Percentiles rank a stretch among this genome's conserved stretches.
Evolutionary conservation across 1,284 basidiomycete species (phyloP).

Genomic region (Trichosporon faecale): DNA sequence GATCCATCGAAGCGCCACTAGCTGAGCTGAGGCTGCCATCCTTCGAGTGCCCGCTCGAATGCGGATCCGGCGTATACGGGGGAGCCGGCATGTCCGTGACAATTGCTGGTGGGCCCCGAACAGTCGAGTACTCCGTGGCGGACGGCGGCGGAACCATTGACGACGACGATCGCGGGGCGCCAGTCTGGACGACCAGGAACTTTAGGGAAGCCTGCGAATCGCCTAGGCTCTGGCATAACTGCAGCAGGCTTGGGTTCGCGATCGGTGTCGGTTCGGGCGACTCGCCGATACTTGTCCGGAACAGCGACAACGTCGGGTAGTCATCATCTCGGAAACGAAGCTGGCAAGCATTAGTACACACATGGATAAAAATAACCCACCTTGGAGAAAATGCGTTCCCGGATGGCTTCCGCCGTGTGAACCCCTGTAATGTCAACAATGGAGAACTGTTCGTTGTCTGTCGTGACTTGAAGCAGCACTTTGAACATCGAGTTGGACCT

Average conservation of each 20-base stretch:
- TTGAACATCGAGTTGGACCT: conserved; percentile 28
- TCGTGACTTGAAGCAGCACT: conserved; percentile 59
- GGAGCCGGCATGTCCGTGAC: conserved; percentile 25
- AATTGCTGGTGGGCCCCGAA: conserved; percentile 28
- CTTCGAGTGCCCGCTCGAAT: conserved; percentile 40
- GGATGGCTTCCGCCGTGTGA: conserved; percentile 66
- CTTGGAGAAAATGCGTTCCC: conserved; percentile 79
- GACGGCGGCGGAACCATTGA: conserved; percentile 43
- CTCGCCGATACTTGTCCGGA: conserved; percentile 76
- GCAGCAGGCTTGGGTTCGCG: conserved; percentile 64
- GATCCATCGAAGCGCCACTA: conserved; percentile 35
- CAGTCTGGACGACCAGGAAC: conserved; percentile 61
- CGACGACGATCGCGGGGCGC: conserved; percentile 35
- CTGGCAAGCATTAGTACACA: conserved; percentile 50
- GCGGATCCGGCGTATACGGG: conserved; percentile 11
- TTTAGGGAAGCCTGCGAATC: conserved; percentile 74
- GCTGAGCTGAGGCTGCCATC: conserved; percentile 43
- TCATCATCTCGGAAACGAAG: conserved; percentile 81
- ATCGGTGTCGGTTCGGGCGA: conserved; percentile 69
- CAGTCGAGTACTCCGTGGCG: conserved; percentile 15
- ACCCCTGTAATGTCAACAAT: conserved; percentile 74
- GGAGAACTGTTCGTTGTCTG: conserved; percentile 74
- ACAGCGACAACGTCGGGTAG: conserved; percentile 70
- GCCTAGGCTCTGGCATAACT: conserved; percentile 67
- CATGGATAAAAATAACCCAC: conserved; percentile 53